Evolutionary conservation across 2,329 filamentous ascomycete species (phyloP).

Genomic region (Rosellinia necatrix): DNA sequence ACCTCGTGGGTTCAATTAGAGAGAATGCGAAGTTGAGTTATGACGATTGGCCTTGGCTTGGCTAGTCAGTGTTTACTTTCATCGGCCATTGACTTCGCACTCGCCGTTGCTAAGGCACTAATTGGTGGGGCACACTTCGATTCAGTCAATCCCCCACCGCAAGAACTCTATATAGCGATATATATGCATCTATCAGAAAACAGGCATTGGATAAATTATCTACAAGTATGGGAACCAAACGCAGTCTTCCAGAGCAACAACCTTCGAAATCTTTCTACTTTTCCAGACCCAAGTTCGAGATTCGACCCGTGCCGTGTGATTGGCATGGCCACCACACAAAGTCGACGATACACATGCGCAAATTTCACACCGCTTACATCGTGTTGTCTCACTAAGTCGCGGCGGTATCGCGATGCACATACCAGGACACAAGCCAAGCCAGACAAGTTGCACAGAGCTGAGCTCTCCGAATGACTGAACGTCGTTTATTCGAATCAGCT

Average conservation of each 20-base stretch:
- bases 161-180: neutral
- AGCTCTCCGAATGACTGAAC: slow-evolving; percentile 42
- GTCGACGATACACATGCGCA: no score
- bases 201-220: no score
- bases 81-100: no score
- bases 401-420: slow-evolving; percentile 37
- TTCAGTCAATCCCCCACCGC: slow-evolving; percentile 4
- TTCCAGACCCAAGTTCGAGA: neutral
- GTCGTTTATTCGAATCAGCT: slow-evolving; percentile 37
- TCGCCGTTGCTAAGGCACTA: no score
- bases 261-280: no score
- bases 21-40: neutral
- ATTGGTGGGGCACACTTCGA: no score
- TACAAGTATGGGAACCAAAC: no score
- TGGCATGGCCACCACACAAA: no score
- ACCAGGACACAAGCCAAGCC: slow-evolving; percentile 26
- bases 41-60: slow-evolving; percentile 16
- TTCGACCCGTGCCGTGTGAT: neutral
- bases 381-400: slow-evolving; percentile 8
- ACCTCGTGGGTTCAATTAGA: neutral
- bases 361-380: neutral
- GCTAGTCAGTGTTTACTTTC: slow-evolving; percentile 41
- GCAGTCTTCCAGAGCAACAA: no score
- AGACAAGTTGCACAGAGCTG: slow-evolving; percentile 33
- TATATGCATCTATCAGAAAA: slow-evolving; percentile 22